Base-by-base conservation (phyloP, 176 grass and related monocot species). In the Cymbopogon citratus region DNA sequence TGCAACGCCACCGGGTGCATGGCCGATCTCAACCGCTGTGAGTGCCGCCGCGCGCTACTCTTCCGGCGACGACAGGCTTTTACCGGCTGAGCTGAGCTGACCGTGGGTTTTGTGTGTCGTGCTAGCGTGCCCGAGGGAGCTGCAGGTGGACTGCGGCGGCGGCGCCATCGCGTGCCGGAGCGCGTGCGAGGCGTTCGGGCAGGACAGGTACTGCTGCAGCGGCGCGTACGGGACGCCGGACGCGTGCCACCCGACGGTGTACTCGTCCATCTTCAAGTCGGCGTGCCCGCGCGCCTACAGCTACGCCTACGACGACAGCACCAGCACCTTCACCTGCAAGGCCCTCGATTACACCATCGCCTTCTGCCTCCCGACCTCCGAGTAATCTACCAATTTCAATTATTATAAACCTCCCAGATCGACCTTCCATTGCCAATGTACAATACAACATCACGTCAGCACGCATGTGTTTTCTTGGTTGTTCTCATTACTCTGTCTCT, bases 201-300 rank as follows among this genome's bases (percentile, higher is more conserved):
- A 85, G 82, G 92, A 95, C 46, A 82, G 71, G 73, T 98, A 95
- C 81, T 98, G 95, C 86, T 98, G 95, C 87, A 91, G 83, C 70
- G 95, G 92, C 52, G 78, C 76, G 39, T 98, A 89, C 59, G 86
- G 29, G 21, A 94, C 85, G 39, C 92, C 95, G n/a, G 43, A 63
- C 31, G 82, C 90, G 1, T 98, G 88, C 85, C 80, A 75, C 57
- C 88, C 92, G 12, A 92, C 92, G 8, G 48, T 35, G 11, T 98
- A 98, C 85, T 98, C 95, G 3, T 25, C 68, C 71, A 79, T 95
- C 88, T 98, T 98, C 82, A 98, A 98, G 81, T 66, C 64, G n/a
- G 90, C 92, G n/a, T 98, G 96, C 67, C 96, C 96, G 3, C 89
- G 89, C 51, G 92, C 96, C 0, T 98, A 98, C 85, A 98, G 96